A percentile compares a stretch with the other conserved stretches of the same genome.
phyloP scores from a whole-genome alignment of 2,329 filamentous ascomycete genomes.

The Hypoxylon sp. region DNA sequence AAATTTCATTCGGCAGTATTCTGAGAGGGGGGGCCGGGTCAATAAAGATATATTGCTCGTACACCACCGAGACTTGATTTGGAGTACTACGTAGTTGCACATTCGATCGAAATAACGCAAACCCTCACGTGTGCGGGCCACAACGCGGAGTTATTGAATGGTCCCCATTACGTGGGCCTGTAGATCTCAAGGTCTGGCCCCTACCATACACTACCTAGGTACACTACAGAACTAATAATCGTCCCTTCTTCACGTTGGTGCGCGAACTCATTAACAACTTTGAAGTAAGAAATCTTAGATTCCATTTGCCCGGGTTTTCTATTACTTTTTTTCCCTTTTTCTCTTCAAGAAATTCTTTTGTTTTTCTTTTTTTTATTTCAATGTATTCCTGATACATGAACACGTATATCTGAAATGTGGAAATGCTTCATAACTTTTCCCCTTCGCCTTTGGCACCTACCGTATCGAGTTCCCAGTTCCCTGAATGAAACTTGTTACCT shows the following conservation, averaged over 20 bases:
- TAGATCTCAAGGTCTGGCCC: constrained; percentile 43
- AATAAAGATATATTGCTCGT: constrained; percentile 42
- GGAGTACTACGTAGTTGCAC: constrained; percentile 10
- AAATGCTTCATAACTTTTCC: constrained; percentile 20
- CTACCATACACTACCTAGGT: background rate
- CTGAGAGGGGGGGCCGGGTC: constrained; percentile 21
- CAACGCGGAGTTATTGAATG: constrained; percentile 9
- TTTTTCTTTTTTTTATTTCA: background rate
- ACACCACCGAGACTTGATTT: constrained; percentile 34
- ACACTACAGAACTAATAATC: background rate
- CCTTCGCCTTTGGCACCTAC: constrained; percentile 23
- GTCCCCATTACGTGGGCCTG: constrained; percentile 26
- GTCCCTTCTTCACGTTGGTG: background rate
- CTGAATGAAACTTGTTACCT: too few relatives aligned
- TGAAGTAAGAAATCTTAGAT: constrained; percentile 19
- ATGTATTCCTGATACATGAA: background rate
- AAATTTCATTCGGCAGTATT: constrained; percentile 23
- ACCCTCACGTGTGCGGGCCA: constrained; percentile 33
- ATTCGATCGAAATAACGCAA: constrained; percentile 39
- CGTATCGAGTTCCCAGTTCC: constrained; percentile 26
- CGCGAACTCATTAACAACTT: constrained; percentile 2
- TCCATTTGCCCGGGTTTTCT: background rate
- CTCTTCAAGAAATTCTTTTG: background rate
- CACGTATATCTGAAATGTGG: constrained; percentile 3
- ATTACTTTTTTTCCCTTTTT: background rate